A percentile compares a stretch with the other conserved stretches of the same genome.
Conservation (phyloP, 2,329 filamentous ascomycete genomes). For the Verticillium nonalfalfae region DNA sequence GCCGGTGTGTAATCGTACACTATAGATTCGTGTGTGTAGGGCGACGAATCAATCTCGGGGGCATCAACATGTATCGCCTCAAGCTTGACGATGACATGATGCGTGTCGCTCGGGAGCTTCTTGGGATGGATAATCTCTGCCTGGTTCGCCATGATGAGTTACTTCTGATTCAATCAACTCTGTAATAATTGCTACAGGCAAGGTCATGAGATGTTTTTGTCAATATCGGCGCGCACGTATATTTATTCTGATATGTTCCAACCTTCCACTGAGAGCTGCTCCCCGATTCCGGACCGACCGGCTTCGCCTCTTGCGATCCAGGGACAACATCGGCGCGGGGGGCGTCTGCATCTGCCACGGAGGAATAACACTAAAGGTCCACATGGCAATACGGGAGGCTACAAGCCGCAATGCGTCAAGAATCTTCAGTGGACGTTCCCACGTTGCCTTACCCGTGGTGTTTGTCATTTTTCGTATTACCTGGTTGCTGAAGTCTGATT, state of each 20-base stretch:
- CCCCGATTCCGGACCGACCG: neutral
- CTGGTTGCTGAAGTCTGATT: no score
- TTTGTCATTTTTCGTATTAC: no score
- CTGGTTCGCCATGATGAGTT: neutral
- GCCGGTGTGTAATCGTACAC: slow-evolving; percentile 10
- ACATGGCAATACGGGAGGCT: no score
- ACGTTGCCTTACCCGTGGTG: no score
- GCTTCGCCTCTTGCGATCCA: neutral
- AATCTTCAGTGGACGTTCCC: no score
- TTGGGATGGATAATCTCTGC: slow-evolving; percentile 6
- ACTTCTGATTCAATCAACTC: neutral
- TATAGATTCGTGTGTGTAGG: slow-evolving; percentile 10
- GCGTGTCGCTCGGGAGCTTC: slow-evolving; percentile 6
- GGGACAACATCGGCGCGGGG: neutral
- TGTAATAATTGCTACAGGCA: neutral
- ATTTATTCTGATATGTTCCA: neutral
- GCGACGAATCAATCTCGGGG: slow-evolving; percentile 6
- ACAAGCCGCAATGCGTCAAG: no score
- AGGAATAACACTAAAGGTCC: neutral
- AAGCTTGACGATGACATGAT: slow-evolving; percentile 14
- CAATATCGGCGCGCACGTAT: neutral
- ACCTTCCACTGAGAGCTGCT: neutral
- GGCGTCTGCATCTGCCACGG: neutral
- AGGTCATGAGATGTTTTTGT: neutral
- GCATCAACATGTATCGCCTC: slow-evolving; percentile 10